Evolutionary conservation across 1,284 basidiomycete genomes (phyloP).

Genomic region (Psilocybe mexicana): DNA sequence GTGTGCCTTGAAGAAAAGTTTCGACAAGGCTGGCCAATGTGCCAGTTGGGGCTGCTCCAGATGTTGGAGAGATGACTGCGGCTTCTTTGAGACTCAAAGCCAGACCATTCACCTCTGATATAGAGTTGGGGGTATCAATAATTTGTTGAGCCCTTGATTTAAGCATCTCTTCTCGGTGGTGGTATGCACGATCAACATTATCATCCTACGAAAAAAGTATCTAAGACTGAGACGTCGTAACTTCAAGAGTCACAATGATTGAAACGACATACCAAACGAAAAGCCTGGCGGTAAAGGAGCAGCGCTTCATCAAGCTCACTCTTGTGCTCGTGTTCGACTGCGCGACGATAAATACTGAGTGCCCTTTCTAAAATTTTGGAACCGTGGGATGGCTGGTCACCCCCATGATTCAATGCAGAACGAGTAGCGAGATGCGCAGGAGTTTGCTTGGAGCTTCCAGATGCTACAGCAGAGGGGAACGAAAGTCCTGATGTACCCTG

Average conservation of each 20-base stretch:
- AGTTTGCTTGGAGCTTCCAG: not conserved
- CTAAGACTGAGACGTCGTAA: conserved; percentile 6
- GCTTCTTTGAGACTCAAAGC: conserved; percentile 19
- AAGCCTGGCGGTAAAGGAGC: conserved; percentile 74
- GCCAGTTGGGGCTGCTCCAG: conserved; percentile 31
- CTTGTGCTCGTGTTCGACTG: conserved; percentile 71
- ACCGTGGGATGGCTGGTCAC: too few relatives aligned
- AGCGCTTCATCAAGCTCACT: conserved; percentile 78
- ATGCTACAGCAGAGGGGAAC: not conserved
- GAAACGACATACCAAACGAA: conserved; percentile 50
- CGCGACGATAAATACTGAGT: conserved; percentile 65
- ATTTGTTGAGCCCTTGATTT: conserved; percentile 29
- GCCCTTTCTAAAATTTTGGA: conserved; percentile 42
- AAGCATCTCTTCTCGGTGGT: conserved; percentile 56
- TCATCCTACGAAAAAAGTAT: conserved; percentile 42
- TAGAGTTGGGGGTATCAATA: conserved; percentile 5
- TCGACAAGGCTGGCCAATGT: conserved; percentile 50
- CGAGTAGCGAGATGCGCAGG: conserved; percentile 11
- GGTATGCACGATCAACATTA: conserved; percentile 66
- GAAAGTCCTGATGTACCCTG: too few relatives aligned
- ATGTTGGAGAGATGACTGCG: conserved; percentile 17
- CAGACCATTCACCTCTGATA: conserved; percentile 22
- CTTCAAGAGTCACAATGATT: conserved; percentile 1
- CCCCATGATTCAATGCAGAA: conserved; percentile 10
- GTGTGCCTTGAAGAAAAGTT: conserved; percentile 43